phyloP scores from a whole-genome alignment of 306 rosid genomes.

The Canavalia ensiformis region DNA sequence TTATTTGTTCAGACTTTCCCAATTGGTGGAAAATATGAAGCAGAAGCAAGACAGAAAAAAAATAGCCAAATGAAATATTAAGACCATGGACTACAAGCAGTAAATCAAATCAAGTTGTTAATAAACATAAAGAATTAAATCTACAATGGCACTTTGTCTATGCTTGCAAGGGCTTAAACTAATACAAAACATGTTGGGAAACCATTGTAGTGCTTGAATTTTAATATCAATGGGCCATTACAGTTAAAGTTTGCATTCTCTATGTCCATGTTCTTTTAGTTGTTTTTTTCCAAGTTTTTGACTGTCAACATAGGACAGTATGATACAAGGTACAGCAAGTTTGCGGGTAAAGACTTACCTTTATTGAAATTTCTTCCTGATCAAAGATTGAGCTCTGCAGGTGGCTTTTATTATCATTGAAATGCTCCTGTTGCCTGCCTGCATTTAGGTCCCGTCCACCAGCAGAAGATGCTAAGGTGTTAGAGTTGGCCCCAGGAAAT shows the following conservation, averaged over 20 bases:
- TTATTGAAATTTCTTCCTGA: constrained; percentile 66
- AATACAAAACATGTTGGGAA: constrained; percentile 16
- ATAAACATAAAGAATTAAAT: neutral
- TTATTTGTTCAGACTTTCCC: constrained; percentile 1
- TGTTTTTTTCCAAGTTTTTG: neutral
- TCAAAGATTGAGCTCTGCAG: constrained; percentile 53
- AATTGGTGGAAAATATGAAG: constrained; percentile 22
- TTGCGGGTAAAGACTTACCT: constrained; percentile 58
- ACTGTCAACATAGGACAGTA: constrained; percentile 17
- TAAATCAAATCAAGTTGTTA: constrained; percentile 26
- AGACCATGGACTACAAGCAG: neutral
- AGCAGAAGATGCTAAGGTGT: constrained; percentile 51
- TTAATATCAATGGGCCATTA: constrained; percentile 3
- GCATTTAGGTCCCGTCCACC: constrained; percentile 55
- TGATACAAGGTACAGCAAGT: constrained; percentile 45
- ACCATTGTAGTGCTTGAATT: constrained; percentile 10
- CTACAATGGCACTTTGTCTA: neutral
- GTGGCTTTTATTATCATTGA: constrained; percentile 50
- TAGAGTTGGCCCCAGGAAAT: constrained; percentile 53
- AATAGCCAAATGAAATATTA: neutral
- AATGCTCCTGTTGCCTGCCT: constrained; percentile 56
- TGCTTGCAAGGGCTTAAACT: neutral
- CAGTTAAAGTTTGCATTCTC: constrained; percentile 6
- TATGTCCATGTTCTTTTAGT: neutral
- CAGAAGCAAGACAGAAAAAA: constrained; percentile 10